Evolutionary conservation across 192 early-diverging fungal species (phyloP), one percentile per base, ranked within the genome.

Genomic region (Mortierella antarctica): DNA sequence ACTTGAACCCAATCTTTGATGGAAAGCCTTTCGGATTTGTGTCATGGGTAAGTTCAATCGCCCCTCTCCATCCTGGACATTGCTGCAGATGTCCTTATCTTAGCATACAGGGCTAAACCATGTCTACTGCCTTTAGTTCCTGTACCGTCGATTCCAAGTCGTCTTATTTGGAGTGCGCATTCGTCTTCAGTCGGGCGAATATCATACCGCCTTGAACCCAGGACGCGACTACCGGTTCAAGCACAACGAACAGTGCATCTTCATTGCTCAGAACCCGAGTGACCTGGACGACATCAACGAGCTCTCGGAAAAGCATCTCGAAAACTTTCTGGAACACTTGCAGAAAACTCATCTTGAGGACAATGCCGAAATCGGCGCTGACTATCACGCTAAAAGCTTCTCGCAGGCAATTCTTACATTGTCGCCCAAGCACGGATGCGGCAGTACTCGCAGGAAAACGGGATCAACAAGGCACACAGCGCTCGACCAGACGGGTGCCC

Each of bases 151-250:
- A 61, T 88, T 82, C 31, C 87, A 88, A 65, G 84, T 84, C 39
- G 82, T 88, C 42, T 52, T 88, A 39, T 83, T 88, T 82, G 85
- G 77, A 13, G 65, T 80, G 3, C 65, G 77, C 10, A 80, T 80
- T 18, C 63, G 69, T 21, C 49, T 80, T 1, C 69, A 80, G 10
- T 80, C 77, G 9, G 77, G 77, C 44, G 77, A 80, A 39, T 74
- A 80, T 14, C 86, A 89, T 65, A 83, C 89, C 4, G 70, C 87
- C 18, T 58, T 92, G 44, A 94, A 94, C 48, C 93, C 93, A 8
- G 88, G 89, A n/a, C 62, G 84, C 51, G 63, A 84, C 7, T 91
- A 90, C 71, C 41, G 63, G 5, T 72, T 93, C 41, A 71, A 71
- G 23, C 60, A 67, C 2, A 60, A 73, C 53, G 92, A 93, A 59